Evolutionary conservation across 1,284 basidiomycete species (phyloP).

Genomic region (Paramarasmius palmivorus): DNA sequence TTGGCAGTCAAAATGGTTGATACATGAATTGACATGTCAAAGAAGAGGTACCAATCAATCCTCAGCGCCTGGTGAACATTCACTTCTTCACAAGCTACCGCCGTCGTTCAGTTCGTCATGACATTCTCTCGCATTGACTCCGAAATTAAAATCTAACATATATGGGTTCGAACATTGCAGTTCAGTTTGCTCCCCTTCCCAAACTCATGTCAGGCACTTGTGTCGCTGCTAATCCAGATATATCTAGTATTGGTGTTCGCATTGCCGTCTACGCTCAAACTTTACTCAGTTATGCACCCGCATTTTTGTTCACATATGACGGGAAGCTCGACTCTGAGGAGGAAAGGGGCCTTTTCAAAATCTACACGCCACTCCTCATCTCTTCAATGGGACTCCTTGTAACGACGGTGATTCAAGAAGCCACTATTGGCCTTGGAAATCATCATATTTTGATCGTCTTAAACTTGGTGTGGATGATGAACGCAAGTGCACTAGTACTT

Average conservation of each 20-base stretch:
- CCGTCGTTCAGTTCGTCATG: no score
- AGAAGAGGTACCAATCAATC: no score
- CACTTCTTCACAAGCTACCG: no score
- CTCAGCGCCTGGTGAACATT: no score
- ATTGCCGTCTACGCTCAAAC: conserved; percentile 27
- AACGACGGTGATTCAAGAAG: conserved; percentile 22
- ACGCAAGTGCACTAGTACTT: conserved; percentile 24
- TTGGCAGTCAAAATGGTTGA: no score
- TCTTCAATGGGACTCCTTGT: conserved; percentile 27
- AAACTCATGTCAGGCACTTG: no score
- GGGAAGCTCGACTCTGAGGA: conserved; percentile 19
- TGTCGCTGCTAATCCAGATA: conserved; percentile 29
- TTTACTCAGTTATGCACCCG: conserved; percentile 22
- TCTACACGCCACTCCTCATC: conserved; percentile 22
- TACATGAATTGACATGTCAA: no score
- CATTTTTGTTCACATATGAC: conserved; percentile 19
- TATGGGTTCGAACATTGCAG: no score
- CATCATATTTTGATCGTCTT: conserved; percentile 24
- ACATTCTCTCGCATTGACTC: no score
- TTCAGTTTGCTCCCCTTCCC: no score
- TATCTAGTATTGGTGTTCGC: conserved; percentile 30
- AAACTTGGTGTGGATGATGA: conserved; percentile 29
- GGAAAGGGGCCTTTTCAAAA: conserved; percentile 20
- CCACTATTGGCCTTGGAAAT: conserved; percentile 15
- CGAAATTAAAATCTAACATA: no score